Conservation (phyloP, 352 stramenopile species). For the Phytophthora chlamydospora region DNA sequence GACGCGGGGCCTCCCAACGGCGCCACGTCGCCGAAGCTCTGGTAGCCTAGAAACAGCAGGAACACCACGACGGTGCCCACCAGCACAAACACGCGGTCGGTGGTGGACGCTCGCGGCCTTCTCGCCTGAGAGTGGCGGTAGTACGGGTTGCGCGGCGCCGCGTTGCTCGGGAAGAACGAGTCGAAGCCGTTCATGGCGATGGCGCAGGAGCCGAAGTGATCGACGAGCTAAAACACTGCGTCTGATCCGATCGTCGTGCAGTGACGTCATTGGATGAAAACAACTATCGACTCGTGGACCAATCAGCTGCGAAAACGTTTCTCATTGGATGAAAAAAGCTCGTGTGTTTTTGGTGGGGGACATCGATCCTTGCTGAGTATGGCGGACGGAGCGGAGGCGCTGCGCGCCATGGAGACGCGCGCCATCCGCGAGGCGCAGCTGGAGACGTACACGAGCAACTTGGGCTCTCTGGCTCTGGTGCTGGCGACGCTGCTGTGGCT, state of each 20-base stretch:
- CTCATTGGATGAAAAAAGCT: conserved; percentile 23
- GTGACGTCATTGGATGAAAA: conserved; percentile 23
- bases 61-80: conserved; percentile 73
- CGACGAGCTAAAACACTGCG: neutral
- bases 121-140: conserved; percentile 70
- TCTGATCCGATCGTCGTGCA: conserved; percentile 17
- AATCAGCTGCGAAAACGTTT: neutral
- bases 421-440: conserved; percentile 70
- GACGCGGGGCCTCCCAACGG: conserved; percentile 9
- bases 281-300: neutral
- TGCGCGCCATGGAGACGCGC: conserved; percentile 64
- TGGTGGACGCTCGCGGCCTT: conserved; percentile 36
- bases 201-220: conserved; percentile 2
- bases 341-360: conserved; percentile 20
- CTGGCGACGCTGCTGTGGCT: conserved; percentile 49
- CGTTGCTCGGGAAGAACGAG: conserved; percentile 70
- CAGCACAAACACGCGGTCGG: conserved; percentile 66
- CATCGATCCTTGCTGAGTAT: conserved; percentile 19
- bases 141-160: conserved; percentile 76
- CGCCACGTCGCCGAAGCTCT: conserved; percentile 37
- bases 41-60: conserved; percentile 64
- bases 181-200: conserved; percentile 63
- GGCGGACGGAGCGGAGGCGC: conserved; percentile 34
- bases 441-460: conserved; percentile 63
- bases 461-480: conserved; percentile 55